Base-by-base conservation (phyloP, 2,329 filamentous ascomycete genomes). In the Myotisia sp. region DNA sequence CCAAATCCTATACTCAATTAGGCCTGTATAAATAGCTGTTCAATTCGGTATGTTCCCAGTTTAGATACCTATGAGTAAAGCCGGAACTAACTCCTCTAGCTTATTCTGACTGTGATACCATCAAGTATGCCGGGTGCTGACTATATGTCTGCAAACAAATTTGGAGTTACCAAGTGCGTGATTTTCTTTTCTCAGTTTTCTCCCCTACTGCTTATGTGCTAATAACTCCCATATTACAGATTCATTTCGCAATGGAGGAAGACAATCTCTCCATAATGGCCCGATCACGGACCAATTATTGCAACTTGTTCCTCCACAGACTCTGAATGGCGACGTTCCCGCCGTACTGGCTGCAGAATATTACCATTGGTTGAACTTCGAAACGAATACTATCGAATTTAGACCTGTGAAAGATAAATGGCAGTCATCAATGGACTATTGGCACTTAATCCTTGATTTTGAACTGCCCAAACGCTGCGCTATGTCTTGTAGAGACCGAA, bases 331-430 rank as follows among this genome's bases (percentile, higher is more conserved):
- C n/a, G n/a, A n/a, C n/a, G n/a, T n/a, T n/a, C n/a, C n/a, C n/a
- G n/a, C n/a, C n/a, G n/a, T n/a, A n/a, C n/a, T n/a, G n/a, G n/a
- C n/a, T n/a, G n/a, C n/a, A n/a, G 52, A 63, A 5, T 76, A 68
- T 32, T 56, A 68, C 0, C 74, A 80, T 40, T 79, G 74, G 72
- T 53, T 78, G 3, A 56, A 78, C 26, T 8, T 74, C 0, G 30
- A 39, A 2, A 53, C 52, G 1, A 54, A 57, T 2, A 33, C 52
- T 1, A 32, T 80, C 0, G 67, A 79, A 28, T 64, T 76, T 14
- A 58, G 73, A 6, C 61, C 59, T 5, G 47, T 49, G 1, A 53
- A 62, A 0, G 39, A 47, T n/a, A 53, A 54, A 1, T 70, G 65
- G 65, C 52, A 34, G 8, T 50, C 29, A 2, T 9, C 8, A 24